Percentiles rank a stretch among this genome's conserved stretches.
Conservation (phyloP, 2,329 filamentous ascomycete genomes). For the Botrytis byssoidea region DNA sequence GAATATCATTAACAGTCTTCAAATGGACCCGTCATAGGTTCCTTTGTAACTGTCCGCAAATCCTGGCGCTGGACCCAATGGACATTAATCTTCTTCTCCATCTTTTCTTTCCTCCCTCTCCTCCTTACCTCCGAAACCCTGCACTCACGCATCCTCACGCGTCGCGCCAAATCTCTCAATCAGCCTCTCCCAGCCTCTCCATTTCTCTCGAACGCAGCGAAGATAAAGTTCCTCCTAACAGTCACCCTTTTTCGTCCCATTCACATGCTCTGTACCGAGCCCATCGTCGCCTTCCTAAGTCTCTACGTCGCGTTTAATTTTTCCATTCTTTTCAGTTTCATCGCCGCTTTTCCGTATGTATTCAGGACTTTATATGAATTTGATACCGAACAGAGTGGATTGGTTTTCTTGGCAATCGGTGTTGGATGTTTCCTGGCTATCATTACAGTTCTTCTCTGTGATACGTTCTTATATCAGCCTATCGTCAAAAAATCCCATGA, state of each 20-base stretch:
- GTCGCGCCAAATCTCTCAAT: slow-evolving; percentile 39
- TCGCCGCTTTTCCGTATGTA: slow-evolving; percentile 44
- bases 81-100: slow-evolving; percentile 50
- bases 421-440: slow-evolving; percentile 47
- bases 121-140: slow-evolving; percentile 45
- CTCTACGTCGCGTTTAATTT: slow-evolving; percentile 33
- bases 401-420: slow-evolving; percentile 43
- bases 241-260: slow-evolving; percentile 40
- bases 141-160: slow-evolving; percentile 34
- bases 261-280: slow-evolving; percentile 42
- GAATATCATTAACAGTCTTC: slow-evolving; percentile 10
- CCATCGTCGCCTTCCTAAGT: slow-evolving; percentile 38
- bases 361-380: slow-evolving; percentile 42
- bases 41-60: slow-evolving; percentile 47
- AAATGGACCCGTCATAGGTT: slow-evolving; percentile 37
- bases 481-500: slow-evolving; percentile 12
- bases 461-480: slow-evolving; percentile 43
- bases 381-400: slow-evolving; percentile 39
- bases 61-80: slow-evolving; percentile 56
- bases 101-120: slow-evolving; percentile 46
- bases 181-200: slow-evolving; percentile 41
- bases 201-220: slow-evolving; percentile 40
- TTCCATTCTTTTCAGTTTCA: slow-evolving; percentile 42
- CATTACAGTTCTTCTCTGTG: slow-evolving; percentile 44
- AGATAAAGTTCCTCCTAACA: slow-evolving; percentile 39